Evolutionary conservation across 164 flowering plant genomes (phyloP).

Genomic region (Tetracentron sinense): DNA sequence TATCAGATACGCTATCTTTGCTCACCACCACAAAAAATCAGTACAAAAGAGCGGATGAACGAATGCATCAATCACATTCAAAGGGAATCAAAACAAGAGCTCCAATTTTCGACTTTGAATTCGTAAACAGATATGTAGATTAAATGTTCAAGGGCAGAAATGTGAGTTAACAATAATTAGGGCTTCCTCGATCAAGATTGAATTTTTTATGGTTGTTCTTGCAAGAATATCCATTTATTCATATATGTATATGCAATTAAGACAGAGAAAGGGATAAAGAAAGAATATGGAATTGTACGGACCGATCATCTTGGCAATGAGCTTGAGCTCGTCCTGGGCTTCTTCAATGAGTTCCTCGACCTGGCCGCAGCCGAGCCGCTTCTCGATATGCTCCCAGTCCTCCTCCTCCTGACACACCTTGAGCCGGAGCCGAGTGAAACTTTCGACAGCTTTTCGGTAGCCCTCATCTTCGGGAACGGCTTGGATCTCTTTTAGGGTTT

Average conservation of each 20-base stretch:
- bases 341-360: slow-evolving; percentile 97
- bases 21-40: too few relatives aligned
- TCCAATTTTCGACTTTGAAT: background rate
- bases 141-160: background rate
- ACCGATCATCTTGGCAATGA: slow-evolving; percentile 83
- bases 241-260: background rate
- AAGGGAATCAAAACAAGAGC: too few relatives aligned
- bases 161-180: background rate
- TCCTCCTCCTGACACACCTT: slow-evolving; percentile 79
- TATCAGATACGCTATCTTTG: too few relatives aligned
- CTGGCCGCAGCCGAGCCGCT: slow-evolving; percentile 83
- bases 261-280: background rate
- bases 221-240: background rate
- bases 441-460: slow-evolving; percentile 89
- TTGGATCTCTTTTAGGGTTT: slow-evolving; percentile 83
- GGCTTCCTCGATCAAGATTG: background rate
- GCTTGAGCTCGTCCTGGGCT: slow-evolving; percentile 87
- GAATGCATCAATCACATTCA: too few relatives aligned
- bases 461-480: slow-evolving; percentile 92
- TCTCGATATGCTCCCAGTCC: slow-evolving; percentile 93
- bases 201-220: background rate
- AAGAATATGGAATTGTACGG: slow-evolving; percentile 8
- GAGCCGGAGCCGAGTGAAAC: slow-evolving; percentile 81
- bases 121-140: background rate
- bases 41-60: too few relatives aligned